Evolutionary conservation across 1,284 basidiomycete genomes (phyloP).

Genomic region (Coniophora puteana): DNA sequence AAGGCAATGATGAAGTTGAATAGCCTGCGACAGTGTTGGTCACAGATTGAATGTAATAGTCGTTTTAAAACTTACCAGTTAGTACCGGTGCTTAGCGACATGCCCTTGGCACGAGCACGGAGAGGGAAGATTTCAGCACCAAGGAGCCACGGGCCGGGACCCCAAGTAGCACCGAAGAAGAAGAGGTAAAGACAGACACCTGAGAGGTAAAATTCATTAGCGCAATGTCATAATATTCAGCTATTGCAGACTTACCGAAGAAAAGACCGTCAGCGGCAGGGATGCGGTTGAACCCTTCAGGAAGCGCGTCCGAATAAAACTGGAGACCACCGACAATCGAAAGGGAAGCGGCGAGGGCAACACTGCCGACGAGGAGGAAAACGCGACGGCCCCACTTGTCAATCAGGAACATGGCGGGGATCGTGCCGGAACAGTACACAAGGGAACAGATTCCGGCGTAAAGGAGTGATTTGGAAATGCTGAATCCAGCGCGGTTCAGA

Average conservation of each 20-base stretch:
- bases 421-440: conserved; percentile 53
- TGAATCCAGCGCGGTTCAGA: conserved; percentile 46
- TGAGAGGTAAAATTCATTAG: conserved; percentile 2
- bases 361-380: conserved; percentile 48
- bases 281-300: conserved; percentile 29
- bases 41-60: background rate
- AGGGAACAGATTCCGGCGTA: conserved; percentile 53
- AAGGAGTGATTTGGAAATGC: conserved; percentile 38
- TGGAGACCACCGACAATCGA: conserved; percentile 43
- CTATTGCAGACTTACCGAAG: conserved; percentile 30
- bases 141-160: conserved; percentile 60
- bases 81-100: conserved; percentile 57
- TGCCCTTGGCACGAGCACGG: conserved; percentile 63
- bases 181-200: conserved; percentile 41
- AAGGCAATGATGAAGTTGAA: conserved; percentile 55
- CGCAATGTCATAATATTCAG: background rate
- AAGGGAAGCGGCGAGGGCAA: conserved; percentile 36
- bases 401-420: conserved; percentile 54
- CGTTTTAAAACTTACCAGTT: conserved; percentile 36
- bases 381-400: conserved; percentile 50
- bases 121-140: conserved; percentile 65
- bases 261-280: conserved; percentile 44
- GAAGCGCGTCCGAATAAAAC: conserved; percentile 36
- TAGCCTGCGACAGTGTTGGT: too few species aligned
- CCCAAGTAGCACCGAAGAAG: conserved; percentile 55